Conservation (phyloP, 768 basidiomycete species). For the Imleria badia region DNA sequence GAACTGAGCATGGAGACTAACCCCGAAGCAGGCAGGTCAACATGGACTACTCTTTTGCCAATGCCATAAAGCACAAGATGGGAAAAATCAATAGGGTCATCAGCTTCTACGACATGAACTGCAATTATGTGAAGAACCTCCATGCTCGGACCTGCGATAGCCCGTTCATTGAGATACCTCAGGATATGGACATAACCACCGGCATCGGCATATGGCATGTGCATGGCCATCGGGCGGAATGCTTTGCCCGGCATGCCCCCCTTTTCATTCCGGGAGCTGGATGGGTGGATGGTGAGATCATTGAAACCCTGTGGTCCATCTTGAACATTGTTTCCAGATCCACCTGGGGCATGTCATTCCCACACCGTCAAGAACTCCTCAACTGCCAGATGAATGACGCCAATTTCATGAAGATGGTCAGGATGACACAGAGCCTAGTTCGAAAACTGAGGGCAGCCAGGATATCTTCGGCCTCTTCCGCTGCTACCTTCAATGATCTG, state of each 20-base stretch:
- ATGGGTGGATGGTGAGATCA: constrained; percentile 4
- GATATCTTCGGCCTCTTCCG: too few relatives aligned
- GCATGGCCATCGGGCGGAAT: constrained; percentile 24
- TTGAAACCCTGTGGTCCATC: constrained; percentile 3
- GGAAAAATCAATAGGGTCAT: neutral
- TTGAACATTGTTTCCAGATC: neutral
- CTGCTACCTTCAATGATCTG: too few relatives aligned
- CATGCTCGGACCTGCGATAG: fast-evolving
- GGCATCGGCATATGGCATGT: constrained; percentile 29
- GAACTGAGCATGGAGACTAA: too few relatives aligned
- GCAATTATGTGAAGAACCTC: constrained; percentile 7
- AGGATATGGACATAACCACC: neutral
- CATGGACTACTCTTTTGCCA: constrained; percentile 1
- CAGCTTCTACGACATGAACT: constrained; percentile 7
- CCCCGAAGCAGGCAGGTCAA: constrained; percentile 10
- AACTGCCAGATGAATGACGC: constrained; percentile 10
- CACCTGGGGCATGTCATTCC: neutral
- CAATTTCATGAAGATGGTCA: constrained; percentile 8
- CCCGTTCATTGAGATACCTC: neutral
- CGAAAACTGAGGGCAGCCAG: too few relatives aligned
- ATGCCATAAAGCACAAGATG: constrained; percentile 2
- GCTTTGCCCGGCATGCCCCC: constrained; percentile 8
- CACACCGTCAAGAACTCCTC: neutral
- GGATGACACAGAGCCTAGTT: too few relatives aligned
- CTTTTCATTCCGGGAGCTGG: neutral